Evolutionary conservation across 2,329 filamentous ascomycete genomes (phyloP).

Genomic region (Colletotrichum acutatum): DNA sequence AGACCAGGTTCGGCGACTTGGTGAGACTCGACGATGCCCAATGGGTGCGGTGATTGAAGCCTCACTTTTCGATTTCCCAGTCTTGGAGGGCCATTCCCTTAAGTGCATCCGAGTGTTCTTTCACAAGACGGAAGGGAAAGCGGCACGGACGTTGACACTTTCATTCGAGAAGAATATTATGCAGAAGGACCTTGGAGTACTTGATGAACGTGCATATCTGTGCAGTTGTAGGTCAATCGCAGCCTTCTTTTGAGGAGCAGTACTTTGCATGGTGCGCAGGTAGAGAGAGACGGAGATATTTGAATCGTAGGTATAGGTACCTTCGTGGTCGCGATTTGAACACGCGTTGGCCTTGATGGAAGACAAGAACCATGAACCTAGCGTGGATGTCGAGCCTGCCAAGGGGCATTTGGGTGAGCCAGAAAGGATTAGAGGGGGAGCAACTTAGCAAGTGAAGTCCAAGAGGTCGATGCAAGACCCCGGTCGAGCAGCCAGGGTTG

Average conservation of each 20-base stretch:
- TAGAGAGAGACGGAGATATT: neutral
- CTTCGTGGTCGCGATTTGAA: neutral
- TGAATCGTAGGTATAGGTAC: conserved; percentile 18
- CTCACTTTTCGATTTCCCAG: conserved; percentile 27
- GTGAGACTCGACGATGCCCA: conserved; percentile 34
- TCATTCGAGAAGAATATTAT: conserved; percentile 15
- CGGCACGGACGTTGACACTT: conserved; percentile 2
- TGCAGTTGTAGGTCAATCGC: neutral
- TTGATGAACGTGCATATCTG: neutral
- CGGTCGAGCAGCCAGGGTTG: conserved; percentile 23
- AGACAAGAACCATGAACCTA: conserved; percentile 27
- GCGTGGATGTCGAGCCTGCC: neutral
- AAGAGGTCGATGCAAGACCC: conserved; percentile 20
- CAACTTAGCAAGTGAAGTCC: conserved; percentile 26
- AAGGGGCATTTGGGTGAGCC: conserved; percentile 11
- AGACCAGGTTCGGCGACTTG: conserved; percentile 20
- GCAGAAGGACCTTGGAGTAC: neutral
- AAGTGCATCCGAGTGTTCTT: conserved; percentile 12
- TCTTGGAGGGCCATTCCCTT: neutral
- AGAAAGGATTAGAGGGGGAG: conserved; percentile 12
- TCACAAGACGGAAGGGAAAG: neutral
- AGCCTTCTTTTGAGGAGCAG: neutral
- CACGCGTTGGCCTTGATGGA: conserved; percentile 19
- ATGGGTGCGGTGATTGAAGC: conserved; percentile 21
- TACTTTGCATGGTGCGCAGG: neutral